Conservation (phyloP, 1,284 basidiomycete species). For the Trametes hirsuta region DNA sequence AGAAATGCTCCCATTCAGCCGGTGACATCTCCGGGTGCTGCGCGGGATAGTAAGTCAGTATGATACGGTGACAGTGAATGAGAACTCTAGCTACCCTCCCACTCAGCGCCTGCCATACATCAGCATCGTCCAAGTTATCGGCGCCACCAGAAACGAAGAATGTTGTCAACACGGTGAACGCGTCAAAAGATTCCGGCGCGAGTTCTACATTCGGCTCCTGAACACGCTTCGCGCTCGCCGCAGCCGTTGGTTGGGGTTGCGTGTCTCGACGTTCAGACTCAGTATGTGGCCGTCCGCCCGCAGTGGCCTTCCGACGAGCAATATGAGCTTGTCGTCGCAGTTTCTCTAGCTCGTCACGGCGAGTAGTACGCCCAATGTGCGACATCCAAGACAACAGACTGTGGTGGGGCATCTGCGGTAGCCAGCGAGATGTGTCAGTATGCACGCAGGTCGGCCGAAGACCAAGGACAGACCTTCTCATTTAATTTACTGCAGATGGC, state of each 20-base stretch:
- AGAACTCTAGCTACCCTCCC: conserved; percentile 27
- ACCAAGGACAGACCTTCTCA: conserved; percentile 40
- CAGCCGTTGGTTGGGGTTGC: background rate
- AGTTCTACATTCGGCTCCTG: background rate
- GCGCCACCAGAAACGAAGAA: conserved; percentile 56
- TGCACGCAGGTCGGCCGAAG: background rate
- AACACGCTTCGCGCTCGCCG: background rate
- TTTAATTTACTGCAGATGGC: conserved; percentile 39
- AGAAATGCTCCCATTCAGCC: conserved; percentile 59
- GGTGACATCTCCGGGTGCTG: conserved; percentile 53
- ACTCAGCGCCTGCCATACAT: conserved; percentile 46
- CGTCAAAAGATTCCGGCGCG: conserved; percentile 25
- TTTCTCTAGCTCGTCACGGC: conserved; percentile 8
- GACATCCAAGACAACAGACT: conserved; percentile 41
- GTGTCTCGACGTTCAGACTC: background rate
- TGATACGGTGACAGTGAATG: background rate
- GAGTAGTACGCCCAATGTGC: background rate
- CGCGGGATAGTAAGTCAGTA: conserved; percentile 1
- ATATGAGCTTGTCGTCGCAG: conserved; percentile 40
- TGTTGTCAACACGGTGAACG: conserved; percentile 50
- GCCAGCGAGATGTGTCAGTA: background rate
- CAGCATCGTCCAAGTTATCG: conserved; percentile 47
- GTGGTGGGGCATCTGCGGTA: conserved; percentile 51
- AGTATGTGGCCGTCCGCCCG: background rate
- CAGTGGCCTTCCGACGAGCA: conserved; percentile 36